These are phyloP conservation scores for Leccinum ochraceum DNA, from an alignment of 768 basidiomycete species.

Conservation along the genomic window DNA sequence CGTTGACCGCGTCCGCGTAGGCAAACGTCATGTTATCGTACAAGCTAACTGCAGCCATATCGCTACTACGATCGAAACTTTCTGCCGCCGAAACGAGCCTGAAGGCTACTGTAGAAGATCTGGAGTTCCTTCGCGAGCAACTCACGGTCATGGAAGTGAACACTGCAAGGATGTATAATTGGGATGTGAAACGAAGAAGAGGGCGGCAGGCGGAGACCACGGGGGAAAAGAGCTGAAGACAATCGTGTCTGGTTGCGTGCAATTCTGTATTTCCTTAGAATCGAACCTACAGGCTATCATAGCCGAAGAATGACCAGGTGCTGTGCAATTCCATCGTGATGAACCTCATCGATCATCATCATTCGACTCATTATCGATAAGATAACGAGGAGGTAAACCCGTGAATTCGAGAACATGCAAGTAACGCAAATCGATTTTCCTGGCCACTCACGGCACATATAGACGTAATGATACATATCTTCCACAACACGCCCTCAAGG, in stretches of 20 bases:
- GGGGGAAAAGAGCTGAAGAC: slow-evolving; percentile 16
- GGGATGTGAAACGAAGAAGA: slow-evolving; percentile 86
- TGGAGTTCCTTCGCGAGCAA: slow-evolving; percentile 93
- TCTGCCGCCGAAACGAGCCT: slow-evolving; percentile 65
- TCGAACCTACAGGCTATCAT: not conserved
- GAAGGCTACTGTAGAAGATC: slow-evolving; percentile 74
- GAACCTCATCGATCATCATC: not conserved
- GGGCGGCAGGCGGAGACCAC: slow-evolving; percentile 43
- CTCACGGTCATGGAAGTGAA: slow-evolving; percentile 96
- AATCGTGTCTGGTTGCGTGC: too few species aligned
- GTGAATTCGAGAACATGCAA: too few species aligned
- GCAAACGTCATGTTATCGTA: slow-evolving; percentile 99
- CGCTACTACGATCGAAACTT: slow-evolving; percentile 75
- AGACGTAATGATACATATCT: slow-evolving; percentile 23
- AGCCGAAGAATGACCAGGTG: not conserved
- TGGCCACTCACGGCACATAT: not conserved
- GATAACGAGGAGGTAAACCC: not conserved
- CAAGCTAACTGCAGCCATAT: slow-evolving; percentile 74
- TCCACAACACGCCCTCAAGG: not conserved
- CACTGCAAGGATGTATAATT: slow-evolving; percentile 94
- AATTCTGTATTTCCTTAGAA: not conserved
- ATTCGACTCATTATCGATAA: not conserved
- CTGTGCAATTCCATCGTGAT: not conserved
- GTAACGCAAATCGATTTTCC: not conserved
- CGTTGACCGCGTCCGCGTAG: slow-evolving; percentile 41